Evolutionary conservation across 768 basidiomycete species (phyloP), one percentile per base, ranked within the genome.

Genomic region (Rhizopogon vinicolor): DNA sequence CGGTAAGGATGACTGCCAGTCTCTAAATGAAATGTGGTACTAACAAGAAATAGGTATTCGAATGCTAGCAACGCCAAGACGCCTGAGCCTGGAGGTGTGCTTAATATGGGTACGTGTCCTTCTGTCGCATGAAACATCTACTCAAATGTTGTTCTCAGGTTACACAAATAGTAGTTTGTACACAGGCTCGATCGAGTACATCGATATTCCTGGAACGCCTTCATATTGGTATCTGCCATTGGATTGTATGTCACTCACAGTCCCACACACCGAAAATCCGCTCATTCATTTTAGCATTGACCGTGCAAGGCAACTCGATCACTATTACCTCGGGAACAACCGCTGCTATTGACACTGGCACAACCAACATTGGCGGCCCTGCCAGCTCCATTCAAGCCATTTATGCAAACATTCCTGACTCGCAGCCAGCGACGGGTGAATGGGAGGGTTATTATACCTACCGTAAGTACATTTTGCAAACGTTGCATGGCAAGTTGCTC

Each of bases 31-130:
- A 1, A 39, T 5, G 41, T 7, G 40, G 39, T 19, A 55, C 45
- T 45, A n/a, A 42, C 29, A 28, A 18, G 19, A 13, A 3, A 4
- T 53, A 83, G 81, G 53, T 79, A 72, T 61, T 59, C 70, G 28
- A 79, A 85, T 56, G 76, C 71, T 8, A 61, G 76, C 4, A 59
- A 57, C 7, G 74, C 76, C 1, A 54, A 70, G 37, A 28, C 58
- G 0, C 67, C 81, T 41, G 86, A 90, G 62, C 80, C 81, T 33
- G 91, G 91, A 67, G 91, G 91, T 4, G 73, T 83, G 1, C 83
- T 93, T 64, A 82, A 79, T 0, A 74, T 92, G 68, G 90, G 89
- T 79, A 64, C 41, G 74, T 63, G 25, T 37, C 41, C 1, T 16
- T 9, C 14, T 8, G 9, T 3, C 33, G 9, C 5, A 13, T 16